phyloP scores from a whole-genome alignment of 352 stramenopile species.

The Thraustochytrium striatum region DNA sequence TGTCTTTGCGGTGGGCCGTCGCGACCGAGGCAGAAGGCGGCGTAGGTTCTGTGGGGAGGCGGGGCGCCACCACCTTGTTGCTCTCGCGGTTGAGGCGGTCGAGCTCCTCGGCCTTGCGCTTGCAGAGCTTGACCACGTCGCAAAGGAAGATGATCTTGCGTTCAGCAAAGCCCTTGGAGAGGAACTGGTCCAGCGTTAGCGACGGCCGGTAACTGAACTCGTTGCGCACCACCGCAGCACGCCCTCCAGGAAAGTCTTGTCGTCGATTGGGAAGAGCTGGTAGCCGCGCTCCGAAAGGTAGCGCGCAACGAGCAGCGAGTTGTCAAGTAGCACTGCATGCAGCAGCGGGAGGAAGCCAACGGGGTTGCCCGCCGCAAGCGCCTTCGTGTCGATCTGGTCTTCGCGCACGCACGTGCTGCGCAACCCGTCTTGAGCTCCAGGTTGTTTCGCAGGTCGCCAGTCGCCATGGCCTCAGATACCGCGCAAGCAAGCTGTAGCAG shows the following conservation, averaged over 20 bases:
- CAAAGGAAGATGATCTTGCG: constrained; percentile 44
- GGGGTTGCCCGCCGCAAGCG: neutral
- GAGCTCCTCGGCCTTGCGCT: constrained; percentile 30
- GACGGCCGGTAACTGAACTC: constrained; percentile 36
- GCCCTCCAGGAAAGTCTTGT: constrained; percentile 22
- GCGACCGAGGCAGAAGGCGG: too few species aligned
- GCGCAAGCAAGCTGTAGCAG: too few species aligned
- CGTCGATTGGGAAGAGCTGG: constrained; percentile 30
- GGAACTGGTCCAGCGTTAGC: constrained; percentile 26
- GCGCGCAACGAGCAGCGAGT: constrained; percentile 13
- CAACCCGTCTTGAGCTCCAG: constrained; percentile 10
- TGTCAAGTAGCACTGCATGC: constrained; percentile 20
- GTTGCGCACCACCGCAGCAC: constrained; percentile 38
- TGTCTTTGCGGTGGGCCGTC: too few species aligned
- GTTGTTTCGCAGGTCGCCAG: constrained; percentile 42
- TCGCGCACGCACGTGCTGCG: constrained; percentile 12
- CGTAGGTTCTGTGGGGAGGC: too few species aligned
- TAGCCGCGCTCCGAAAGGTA: constrained; percentile 27
- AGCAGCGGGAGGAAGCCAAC: constrained; percentile 26
- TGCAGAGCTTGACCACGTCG: constrained; percentile 42
- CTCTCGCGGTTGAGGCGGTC: neutral
- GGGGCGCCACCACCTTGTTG: neutral
- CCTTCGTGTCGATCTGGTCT: constrained; percentile 10
- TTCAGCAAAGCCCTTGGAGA: constrained; percentile 7
- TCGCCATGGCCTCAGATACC: too few species aligned